Base-by-base conservation (phyloP, 495 filamentous ascomycete species). In the Penicillium lagena region DNA sequence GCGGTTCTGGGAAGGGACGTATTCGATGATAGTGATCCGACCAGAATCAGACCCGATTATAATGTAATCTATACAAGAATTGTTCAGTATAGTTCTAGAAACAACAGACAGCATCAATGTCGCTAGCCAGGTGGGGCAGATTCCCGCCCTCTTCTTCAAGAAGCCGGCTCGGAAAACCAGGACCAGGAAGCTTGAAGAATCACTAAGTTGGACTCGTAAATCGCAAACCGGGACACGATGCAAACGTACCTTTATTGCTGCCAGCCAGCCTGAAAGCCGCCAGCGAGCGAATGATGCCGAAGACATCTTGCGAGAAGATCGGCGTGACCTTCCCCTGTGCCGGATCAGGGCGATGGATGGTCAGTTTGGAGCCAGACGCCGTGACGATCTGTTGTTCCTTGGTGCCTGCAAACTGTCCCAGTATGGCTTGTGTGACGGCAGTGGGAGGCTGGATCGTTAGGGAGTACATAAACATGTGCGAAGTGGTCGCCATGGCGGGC, bases 371-470 rank as follows among this genome's bases (percentile, higher is more conserved):
- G 34, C 94, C 90, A 28, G 89, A 91, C 13, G 89, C 91, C 12
- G 90, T 90, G 68, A 96, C 79, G 59, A 99, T 95, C 66, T 96
- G 93, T 66, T 97, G 93, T 59, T 95, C 89, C 64, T 89, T 93
- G 43, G 85, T 93, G 34, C 93, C 90, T 43, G 89, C 82, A 66
- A 96, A 96, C 58, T 96, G 88, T 49, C 93, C 93, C 12, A 95
- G 75, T 41, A 96, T 85, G 42, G 90, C 89, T 70, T 95, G 86
- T 12, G 83, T 89, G 51, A 95, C 77, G 31, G 89, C 84, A 39
- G 90, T 87, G 22, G 94, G 87, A 45, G 88, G 84, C 64, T 95
- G 86, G 56, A 99, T 82, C 14, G 94, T 96, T 63, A 97, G 72
- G 38, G 87, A 90, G 73, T 97, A 97, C 76, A 97, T 83, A 63